Conservation (phyloP, 352 stramenopile genomes). For the Phytophthora brassicae region DNA sequence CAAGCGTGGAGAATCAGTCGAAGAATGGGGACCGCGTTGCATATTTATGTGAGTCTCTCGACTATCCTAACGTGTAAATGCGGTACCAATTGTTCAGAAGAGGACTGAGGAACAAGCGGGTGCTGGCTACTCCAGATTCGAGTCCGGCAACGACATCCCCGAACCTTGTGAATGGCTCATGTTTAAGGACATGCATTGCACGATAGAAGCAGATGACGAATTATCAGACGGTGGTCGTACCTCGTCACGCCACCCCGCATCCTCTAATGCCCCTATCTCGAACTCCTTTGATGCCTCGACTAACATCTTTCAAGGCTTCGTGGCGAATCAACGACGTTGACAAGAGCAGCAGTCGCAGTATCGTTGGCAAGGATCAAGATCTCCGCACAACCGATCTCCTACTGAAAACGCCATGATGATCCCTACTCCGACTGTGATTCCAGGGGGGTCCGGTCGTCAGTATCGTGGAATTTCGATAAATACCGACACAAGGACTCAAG, state of each 20-base stretch:
- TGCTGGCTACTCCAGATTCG: background rate
- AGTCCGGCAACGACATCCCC: background rate
- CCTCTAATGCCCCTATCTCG: background rate
- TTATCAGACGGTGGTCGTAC: background rate
- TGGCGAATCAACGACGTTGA: no score
- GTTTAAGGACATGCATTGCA: slow-evolving; percentile 2
- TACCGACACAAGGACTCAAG: no score
- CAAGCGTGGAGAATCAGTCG: background rate
- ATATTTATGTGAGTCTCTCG: slow-evolving; percentile 1
- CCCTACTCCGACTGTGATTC: no score
- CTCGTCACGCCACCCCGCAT: no score
- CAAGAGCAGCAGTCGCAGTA: no score
- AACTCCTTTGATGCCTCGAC: no score
- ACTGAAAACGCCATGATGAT: no score
- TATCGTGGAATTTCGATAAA: no score
- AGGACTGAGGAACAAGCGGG: background rate
- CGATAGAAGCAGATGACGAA: background rate
- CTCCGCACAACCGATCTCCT: no score
- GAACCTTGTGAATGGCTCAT: slow-evolving; percentile 1
- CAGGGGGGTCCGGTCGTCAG: no score
- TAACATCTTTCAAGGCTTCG: no score
- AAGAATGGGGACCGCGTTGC: slow-evolving; percentile 7
- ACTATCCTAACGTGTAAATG: background rate
- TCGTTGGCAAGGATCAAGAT: no score
- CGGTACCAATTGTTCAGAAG: background rate